Base-by-base conservation (phyloP, 2,329 filamentous ascomycete genomes). In the Fusarium tupiense region DNA sequence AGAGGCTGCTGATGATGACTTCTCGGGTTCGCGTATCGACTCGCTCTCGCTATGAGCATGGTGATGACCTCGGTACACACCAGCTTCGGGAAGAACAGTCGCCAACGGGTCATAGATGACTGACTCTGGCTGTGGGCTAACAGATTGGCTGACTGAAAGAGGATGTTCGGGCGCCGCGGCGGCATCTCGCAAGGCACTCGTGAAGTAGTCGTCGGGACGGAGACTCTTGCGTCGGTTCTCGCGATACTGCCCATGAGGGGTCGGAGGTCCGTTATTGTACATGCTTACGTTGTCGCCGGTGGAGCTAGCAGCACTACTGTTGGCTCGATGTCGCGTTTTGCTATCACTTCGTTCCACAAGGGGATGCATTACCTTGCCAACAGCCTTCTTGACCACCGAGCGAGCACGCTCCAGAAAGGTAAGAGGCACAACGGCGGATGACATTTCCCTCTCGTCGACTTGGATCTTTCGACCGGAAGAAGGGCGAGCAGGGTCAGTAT, bases 381-480 rank as follows among this genome's bases (percentile, higher is more conserved):
- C 85, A 8, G 89, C 86, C 79, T 92, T 92, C 82, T 91, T 92
- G 57, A 97, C 89, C 44, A 91, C 93, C 19, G 93, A 97, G 53
- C 91, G 91, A 57, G 96, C 93, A 40, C 94, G 92, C 79, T 98
- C 94, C 26, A 98, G 87, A 71, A 98, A 91, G 13, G 93, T 95
- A 58, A 98, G 90, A 41, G 95, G 95, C 22, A 97, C 92, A 63
- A 99, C 96, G 64, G 96, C 96, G 63, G 91, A 90, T 52, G 94
- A 95, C 78, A 99, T 91, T 83, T 99, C 96, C 79, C 91, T 91
- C 75, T 94, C 94, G 67, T 97, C 95, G 54, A 98, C 94, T 81
- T 98, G 92, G 77, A 99, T 98, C 82, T 91, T 94, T 80, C 93
- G 91, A 74, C 94, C 95, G 64, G 93, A 90, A 38, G 91, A 92